Conservation (phyloP, 257 asterid genomes). For the Capsicum rhomboideum region DNA sequence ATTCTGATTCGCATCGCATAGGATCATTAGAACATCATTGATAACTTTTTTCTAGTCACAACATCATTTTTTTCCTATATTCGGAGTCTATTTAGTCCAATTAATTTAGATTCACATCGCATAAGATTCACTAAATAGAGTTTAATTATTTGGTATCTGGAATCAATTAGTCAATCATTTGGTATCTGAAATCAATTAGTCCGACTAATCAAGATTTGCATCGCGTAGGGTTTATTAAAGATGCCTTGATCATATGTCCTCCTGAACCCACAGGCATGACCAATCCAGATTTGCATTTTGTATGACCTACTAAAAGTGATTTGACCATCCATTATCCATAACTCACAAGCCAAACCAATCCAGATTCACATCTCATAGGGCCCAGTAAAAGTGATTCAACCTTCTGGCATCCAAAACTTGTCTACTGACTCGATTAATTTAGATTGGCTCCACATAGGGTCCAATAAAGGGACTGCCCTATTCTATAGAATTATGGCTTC, state of each 20-base stretch:
- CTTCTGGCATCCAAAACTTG: neutral
- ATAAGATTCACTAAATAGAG: neutral
- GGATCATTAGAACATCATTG: neutral
- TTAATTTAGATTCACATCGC: neutral
- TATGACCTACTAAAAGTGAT: too few relatives aligned
- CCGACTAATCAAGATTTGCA: neutral
- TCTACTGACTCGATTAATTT: neutral
- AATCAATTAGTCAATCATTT: too few relatives aligned
- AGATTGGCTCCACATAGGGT: neutral
- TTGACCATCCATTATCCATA: too few relatives aligned
- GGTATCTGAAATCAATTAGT: neutral
- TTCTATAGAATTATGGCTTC: conserved; percentile 7
- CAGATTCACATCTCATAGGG: neutral
- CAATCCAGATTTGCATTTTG: neutral
- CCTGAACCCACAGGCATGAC: neutral
- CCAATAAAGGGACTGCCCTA: neutral
- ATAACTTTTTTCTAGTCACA: neutral
- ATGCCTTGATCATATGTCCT: neutral
- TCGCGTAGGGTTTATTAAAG: neutral
- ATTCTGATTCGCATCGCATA: neutral
- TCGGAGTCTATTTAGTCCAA: neutral
- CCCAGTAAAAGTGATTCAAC: neutral
- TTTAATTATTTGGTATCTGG: too few relatives aligned
- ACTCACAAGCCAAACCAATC: neutral
- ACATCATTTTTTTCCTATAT: neutral